Evolutionary conservation across 164 flowering plant species (phyloP).

Genomic region (Amborella trichopoda): DNA sequence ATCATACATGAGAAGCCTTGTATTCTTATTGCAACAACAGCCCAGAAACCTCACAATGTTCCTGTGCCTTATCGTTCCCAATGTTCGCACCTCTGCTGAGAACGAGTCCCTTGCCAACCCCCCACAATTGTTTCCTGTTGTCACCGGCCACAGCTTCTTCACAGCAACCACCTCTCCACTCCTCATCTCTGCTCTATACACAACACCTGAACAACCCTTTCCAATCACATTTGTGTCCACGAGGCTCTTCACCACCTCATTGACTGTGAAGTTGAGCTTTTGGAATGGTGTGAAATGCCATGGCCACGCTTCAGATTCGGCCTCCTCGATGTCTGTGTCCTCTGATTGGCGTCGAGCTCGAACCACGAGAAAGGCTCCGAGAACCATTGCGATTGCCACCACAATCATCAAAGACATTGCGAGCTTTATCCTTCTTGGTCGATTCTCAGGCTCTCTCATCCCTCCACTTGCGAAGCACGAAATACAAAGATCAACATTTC

Average conservation of each 20-base stretch:
- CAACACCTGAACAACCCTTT: conserved; percentile 73
- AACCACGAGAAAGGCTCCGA: conserved; percentile 44
- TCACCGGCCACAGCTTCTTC: conserved; percentile 71
- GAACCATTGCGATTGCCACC: conserved; percentile 37
- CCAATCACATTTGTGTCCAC: conserved; percentile 67
- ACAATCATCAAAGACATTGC: conserved; percentile 47
- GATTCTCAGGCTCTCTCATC: conserved; percentile 4
- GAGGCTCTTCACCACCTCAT: conserved; percentile 42
- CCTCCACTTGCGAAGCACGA: conserved; percentile 4
- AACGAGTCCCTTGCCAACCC: conserved; percentile 45
- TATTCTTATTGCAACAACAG: conserved; percentile 57
- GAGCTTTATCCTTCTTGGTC: conserved; percentile 29
- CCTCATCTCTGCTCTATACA: conserved; percentile 58
- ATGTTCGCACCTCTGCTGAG: conserved; percentile 64
- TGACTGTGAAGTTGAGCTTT: conserved; percentile 55
- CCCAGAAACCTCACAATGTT: conserved; percentile 78
- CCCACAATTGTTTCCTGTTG: conserved; percentile 8
- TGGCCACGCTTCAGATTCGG: conserved; percentile 53
- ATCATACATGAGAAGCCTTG: conserved; percentile 68
- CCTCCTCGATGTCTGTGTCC: conserved; percentile 32
- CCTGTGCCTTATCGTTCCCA: conserved; percentile 73
- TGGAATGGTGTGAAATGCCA: conserved; percentile 89
- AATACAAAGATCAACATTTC: conserved; percentile 50
- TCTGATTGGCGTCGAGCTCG: conserved; percentile 21
- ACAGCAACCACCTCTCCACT: conserved; percentile 71